Evolutionary conservation across 177 flowering plant species (phyloP).

Genomic region (Vitis hybrid): DNA sequence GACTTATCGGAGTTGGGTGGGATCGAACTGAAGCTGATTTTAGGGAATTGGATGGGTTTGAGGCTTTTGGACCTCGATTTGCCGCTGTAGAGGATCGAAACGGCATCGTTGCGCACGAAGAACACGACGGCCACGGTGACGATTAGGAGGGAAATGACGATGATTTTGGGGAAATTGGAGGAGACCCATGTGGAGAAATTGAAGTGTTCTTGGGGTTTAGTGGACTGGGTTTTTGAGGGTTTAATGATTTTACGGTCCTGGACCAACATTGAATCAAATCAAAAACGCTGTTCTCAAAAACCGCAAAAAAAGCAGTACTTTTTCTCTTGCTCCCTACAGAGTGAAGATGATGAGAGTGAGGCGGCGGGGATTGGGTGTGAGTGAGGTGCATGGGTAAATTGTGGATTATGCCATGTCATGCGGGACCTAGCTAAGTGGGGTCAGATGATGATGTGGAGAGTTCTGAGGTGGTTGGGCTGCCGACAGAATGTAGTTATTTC

Average conservation of each 20-base stretch:
- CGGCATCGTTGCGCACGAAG: conserved; percentile 72
- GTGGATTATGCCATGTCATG: too few species aligned
- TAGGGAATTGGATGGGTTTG: conserved; percentile 47
- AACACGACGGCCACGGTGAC: conserved; percentile 66
- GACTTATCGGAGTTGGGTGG: conserved; percentile 43
- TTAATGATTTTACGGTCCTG: conserved; percentile 66
- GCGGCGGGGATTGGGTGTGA: too few species aligned
- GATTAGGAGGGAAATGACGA: conserved; percentile 40
- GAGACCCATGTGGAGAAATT: conserved; percentile 83
- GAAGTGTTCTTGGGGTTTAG: conserved; percentile 44
- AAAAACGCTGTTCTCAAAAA: too few species aligned
- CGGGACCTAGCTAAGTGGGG: too few species aligned
- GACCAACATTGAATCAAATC: conserved; percentile 62
- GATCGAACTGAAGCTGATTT: conserved; percentile 49
- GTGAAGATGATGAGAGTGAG: too few species aligned
- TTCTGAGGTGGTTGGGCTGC: too few species aligned
- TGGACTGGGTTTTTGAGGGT: conserved; percentile 41
- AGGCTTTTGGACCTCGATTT: conserved; percentile 41
- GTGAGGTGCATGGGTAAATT: too few species aligned
- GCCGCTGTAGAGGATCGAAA: conserved; percentile 47
- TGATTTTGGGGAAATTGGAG: conserved; percentile 69
- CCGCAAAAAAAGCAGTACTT: too few species aligned
- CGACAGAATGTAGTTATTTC: too few species aligned
- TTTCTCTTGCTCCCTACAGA: too few species aligned
- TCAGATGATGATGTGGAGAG: too few species aligned